Evolutionary conservation across 768 basidiomycete genomes (phyloP), one percentile per base, ranked within the genome.

Genomic region (Suillus clintonianus): DNA sequence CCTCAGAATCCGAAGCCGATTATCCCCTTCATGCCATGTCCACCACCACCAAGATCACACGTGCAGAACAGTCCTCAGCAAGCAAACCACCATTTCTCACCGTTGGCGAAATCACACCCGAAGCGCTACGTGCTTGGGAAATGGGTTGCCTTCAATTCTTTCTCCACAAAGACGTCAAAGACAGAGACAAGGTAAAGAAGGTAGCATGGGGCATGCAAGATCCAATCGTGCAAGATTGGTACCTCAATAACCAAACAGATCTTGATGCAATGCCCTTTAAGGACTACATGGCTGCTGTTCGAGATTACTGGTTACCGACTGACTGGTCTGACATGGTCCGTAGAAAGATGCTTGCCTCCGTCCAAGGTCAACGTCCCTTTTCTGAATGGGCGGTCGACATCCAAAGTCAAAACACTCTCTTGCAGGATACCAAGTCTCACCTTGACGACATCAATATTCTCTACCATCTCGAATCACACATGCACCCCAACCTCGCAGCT

Each of bases 401-500:
- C 4, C 59, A 65, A 2, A 61, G 45, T 6, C 37, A 62, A 2
- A 75, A 75, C 37, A 39, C 55, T 14, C 50, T 75, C 2, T 62
- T 71, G 1, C 36, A 24, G 0, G 62, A 55, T 6, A 70, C 63
- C 0, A 8, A 60, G 0, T 67, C 64, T 1, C 65, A 70, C 50
- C 61, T 71, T 1, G n/a, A 19, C 9, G 50, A 68, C 1, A 47
- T 19, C 0, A 24, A 22, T 4, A 58, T 74, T 2, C 54, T 59
- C 8, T 55, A 59, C n/a, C 68, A 66, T n/a, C 64, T 72, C 10
- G 64, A 71, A 37, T 63, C 71, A 1, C 50, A 63, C n/a, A 64
- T 71, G 63, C 51, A 67, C 15, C 15, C 41, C 0, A 51, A 68
- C 1, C 66, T 75, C 2, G 32, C 43, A 5, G 24, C 30, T 1